Evolutionary conservation across 257 asterid species (phyloP).

Genomic region (Solanum chmielewskii): DNA sequence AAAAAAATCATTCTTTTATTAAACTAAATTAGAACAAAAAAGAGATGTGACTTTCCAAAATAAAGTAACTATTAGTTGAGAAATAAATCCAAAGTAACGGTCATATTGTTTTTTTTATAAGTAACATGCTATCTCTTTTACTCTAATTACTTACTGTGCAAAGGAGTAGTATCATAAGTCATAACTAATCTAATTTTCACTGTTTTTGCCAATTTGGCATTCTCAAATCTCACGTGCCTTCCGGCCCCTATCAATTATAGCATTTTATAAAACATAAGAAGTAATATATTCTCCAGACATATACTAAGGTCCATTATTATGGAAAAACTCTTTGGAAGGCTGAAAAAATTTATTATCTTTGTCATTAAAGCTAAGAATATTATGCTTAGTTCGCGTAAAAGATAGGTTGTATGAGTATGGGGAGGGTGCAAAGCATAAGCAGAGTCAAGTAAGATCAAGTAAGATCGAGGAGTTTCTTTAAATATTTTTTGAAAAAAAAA

Average conservation of each 20-base stretch:
- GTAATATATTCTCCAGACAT: neutral
- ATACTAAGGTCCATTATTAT: neutral
- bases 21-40: neutral
- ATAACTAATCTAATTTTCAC: neutral
- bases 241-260: neutral
- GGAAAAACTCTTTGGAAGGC: neutral
- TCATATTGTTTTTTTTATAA: neutral
- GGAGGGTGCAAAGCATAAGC: neutral
- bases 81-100: neutral
- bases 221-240: neutral
- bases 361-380: neutral
- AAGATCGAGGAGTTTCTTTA: accelerated
- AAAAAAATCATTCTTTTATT: neutral
- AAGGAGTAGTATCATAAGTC: neutral
- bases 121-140: neutral
- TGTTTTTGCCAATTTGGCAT: neutral
- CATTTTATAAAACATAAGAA: neutral
- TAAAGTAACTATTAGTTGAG: neutral
- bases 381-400: neutral
- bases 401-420: neutral
- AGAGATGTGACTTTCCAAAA: neutral
- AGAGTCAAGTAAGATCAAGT: no score
- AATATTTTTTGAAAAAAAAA: neutral
- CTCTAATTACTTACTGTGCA: neutral
- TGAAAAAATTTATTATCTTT: neutral